Evolutionary conservation across 2,329 filamentous ascomycete species (phyloP), one percentile per base, ranked within the genome.

Genomic region (Aureobasidium vineae): DNA sequence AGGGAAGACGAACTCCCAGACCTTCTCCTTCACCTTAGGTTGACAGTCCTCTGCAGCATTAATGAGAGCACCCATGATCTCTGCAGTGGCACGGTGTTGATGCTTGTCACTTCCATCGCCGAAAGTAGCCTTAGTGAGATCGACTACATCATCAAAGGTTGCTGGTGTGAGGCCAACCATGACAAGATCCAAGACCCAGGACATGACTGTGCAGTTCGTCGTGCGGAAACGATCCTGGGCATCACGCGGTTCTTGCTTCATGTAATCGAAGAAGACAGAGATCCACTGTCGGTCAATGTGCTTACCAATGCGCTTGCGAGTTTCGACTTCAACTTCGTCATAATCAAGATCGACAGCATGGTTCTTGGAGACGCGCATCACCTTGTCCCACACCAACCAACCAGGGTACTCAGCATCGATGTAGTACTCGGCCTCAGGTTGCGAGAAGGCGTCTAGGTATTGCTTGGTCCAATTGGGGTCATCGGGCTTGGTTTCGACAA

Each of bases 91-190:
- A 63, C 95, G 90, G 76, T 99, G 95, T 76, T 99, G 94, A 76
- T 99, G 95, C 78, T 97, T 97, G 76, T 99, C 95, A 72, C 88
- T 95, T 11, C 96, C 95, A 76, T 99, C 94, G 16, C 89, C 94
- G 73, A 92, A 98, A 0, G 96, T 87, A 1, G 86, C 85, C 67
- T 85, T 81, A 5, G 90, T 86, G 68, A 97, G 83, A 71, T 93
- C 88, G 74, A 94, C 90, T 76, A 99, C 88, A 65, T 99, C 95
- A 6, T 94, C 88, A 72, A 97, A 91, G 0, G 87, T 96, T 28
- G 90, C 89, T 16, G 83, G 81, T 0, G 95, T 92, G 63, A 91
- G 80, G 1, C 88, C 91, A 72, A 90, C 88, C 71, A 96, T 87
- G 81, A 97, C 90, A 33, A 99, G 82, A 71, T 97, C 92, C 72